phyloP scores from a whole-genome alignment of 805 yeast species.

The Maudiozyma saulgeensis region DNA sequence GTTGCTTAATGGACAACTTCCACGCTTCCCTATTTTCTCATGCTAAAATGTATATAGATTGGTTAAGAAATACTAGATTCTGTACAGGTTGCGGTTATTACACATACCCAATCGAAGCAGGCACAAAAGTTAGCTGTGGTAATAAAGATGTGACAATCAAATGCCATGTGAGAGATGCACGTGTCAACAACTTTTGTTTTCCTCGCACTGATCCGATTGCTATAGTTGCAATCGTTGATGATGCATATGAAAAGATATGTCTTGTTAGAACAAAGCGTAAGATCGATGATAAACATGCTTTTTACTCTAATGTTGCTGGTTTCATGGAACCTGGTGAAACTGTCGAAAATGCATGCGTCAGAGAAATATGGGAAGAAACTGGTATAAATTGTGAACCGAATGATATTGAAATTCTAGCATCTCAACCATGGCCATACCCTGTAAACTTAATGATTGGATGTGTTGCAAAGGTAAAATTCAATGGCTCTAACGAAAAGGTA shows the following conservation, averaged over 20 bases:
- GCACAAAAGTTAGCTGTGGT: conserved; percentile 51
- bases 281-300: conserved; percentile 31
- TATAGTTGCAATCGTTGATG: conserved; percentile 67
- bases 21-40: conserved; percentile 71
- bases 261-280: conserved; percentile 61
- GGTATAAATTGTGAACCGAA: conserved; percentile 55
- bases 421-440: conserved; percentile 99
- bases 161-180: conserved; percentile 33
- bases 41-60: conserved; percentile 75
- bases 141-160: conserved; percentile 7
- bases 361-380: conserved; percentile 95
- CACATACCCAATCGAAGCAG: conserved; percentile 56
- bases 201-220: conserved; percentile 90
- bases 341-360: conserved; percentile 72
- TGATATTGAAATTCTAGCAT: conserved; percentile 49
- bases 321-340: conserved; percentile 94
- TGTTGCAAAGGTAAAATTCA: conserved; percentile 63
- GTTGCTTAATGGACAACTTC: conserved; percentile 17
- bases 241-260: conserved; percentile 50
- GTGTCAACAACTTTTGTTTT: conserved; percentile 70
- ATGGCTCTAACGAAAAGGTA: conserved; percentile 55
- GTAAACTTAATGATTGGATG: conserved; percentile 92
- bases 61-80: conserved; percentile 63
- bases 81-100: conserved; percentile 82
- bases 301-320: conserved; percentile 88